phyloP scores from a whole-genome alignment of 805 yeast species.

The Cyberlindnera meyerae region DNA sequence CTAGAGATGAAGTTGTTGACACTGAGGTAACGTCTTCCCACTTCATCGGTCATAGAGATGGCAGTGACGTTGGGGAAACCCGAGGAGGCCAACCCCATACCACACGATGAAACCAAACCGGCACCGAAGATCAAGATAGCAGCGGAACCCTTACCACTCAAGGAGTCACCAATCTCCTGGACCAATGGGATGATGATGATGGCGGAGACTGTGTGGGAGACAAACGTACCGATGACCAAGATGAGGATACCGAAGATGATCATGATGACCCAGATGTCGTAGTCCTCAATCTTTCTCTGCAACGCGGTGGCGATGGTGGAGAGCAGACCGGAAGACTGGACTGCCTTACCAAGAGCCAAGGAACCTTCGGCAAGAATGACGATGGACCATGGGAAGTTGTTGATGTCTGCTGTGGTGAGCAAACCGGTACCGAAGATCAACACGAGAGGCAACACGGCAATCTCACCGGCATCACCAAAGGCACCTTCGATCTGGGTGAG shows the following conservation, averaged over 20 bases:
- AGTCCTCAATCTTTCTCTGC: conserved; percentile 59
- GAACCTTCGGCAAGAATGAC: conserved; percentile 98
- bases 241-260: conserved; percentile 80
- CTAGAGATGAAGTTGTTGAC: conserved; percentile 80
- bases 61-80: conserved; percentile 99
- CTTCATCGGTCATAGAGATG: conserved; percentile 85
- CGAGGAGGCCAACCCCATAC: conserved; percentile 96
- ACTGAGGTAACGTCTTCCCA: conserved; percentile 82
- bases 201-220: conserved; percentile 96
- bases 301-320: conserved; percentile 70
- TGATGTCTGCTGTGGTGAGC: conserved; percentile 78
- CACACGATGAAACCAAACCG: conserved; percentile 77
- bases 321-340: conserved; percentile 83
- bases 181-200: conserved; percentile 87
- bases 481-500: conserved; percentile 63
- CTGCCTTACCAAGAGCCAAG: conserved; percentile 89
- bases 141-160: conserved; percentile 69
- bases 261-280: conserved; percentile 61
- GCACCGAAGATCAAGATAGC: conserved; percentile 36
- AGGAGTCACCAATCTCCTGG: conserved; percentile 72
- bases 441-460: conserved; percentile 82
- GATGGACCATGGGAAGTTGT: conserved; percentile 94
- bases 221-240: conserved; percentile 86
- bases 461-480: conserved; percentile 90
- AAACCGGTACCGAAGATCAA: conserved; percentile 87